Evolutionary conservation across 225 moss, liverwort and hornwort genomes (phyloP).

Genomic region (Polytrichum formosum): DNA sequence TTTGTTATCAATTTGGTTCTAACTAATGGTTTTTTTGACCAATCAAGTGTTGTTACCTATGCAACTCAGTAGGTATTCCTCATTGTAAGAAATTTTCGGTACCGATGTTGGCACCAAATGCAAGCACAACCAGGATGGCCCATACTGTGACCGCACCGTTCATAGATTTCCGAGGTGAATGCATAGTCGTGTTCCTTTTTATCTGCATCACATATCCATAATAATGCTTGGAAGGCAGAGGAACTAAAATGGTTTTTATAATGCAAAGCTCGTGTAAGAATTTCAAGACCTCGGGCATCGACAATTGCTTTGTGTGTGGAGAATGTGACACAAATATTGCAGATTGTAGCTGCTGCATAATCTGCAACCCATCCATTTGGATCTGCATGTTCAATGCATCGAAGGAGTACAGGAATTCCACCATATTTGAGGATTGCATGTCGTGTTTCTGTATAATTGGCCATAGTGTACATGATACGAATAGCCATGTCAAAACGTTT

Average conservation of each 20-base stretch:
- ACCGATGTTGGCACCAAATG: conserved; percentile 27
- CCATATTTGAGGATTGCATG: conserved; percentile 28
- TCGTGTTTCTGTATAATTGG: conserved; percentile 20
- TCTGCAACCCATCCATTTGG: fast-evolving
- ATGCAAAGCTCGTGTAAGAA: conserved; percentile 27
- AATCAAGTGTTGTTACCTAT: no score
- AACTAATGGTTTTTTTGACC: no score
- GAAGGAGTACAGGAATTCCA: conserved; percentile 30
- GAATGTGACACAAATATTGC: conserved; percentile 29
- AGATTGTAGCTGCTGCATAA: not conserved
- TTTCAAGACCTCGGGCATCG: conserved; percentile 20
- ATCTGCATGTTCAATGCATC: conserved; percentile 18
- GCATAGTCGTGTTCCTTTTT: conserved; percentile 8
- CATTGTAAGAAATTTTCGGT: not conserved
- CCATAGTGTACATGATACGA: conserved; percentile 28
- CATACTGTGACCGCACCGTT: conserved; percentile 29
- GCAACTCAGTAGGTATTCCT: not conserved
- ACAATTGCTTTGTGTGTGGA: conserved; percentile 38
- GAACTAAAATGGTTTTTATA: not conserved
- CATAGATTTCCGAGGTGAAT: conserved; percentile 16
- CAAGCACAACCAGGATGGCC: conserved; percentile 32
- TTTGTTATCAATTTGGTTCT: no score
- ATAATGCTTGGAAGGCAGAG: not conserved
- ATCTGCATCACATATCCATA: conserved; percentile 13
- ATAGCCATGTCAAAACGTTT: conserved; percentile 34